These are phyloP conservation scores for Pseudogymnoascus sp. DNA, from an alignment of 2,329 filamentous ascomycete species.

Conservation along the genomic window DNA sequence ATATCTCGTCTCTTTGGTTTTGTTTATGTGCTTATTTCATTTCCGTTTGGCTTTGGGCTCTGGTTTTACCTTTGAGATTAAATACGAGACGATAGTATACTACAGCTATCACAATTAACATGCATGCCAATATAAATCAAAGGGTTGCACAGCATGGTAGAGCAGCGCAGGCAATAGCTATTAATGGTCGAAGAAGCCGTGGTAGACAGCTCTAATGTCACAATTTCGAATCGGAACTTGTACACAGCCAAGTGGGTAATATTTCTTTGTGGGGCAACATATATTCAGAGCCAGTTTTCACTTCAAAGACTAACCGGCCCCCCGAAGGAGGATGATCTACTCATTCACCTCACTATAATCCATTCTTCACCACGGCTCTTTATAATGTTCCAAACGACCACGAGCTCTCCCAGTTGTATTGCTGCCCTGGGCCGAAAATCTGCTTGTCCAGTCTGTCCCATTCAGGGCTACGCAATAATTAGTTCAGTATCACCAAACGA, in stretches of 20 bases:
- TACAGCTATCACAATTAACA: background rate
- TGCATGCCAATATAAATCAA: background rate
- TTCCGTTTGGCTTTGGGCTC: background rate
- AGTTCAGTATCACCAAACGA: background rate
- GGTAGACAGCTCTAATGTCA: too few relatives aligned
- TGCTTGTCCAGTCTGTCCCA: constrained; percentile 35
- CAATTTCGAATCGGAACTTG: too few relatives aligned
- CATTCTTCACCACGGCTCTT: background rate
- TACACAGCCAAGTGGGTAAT: too few relatives aligned
- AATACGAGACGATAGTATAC: background rate
- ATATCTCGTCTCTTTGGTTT: background rate
- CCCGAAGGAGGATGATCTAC: background rate
- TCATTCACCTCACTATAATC: background rate
- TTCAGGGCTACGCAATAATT: constrained; percentile 31
- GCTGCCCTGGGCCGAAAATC: constrained; percentile 23
- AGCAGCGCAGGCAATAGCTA: background rate
- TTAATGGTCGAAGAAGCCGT: too few relatives aligned
- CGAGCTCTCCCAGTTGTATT: background rate
- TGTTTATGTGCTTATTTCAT: background rate
- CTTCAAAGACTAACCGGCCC: too few relatives aligned
- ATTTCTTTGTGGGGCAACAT: background rate
- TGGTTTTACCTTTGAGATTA: background rate
- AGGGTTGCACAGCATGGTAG: too few relatives aligned
- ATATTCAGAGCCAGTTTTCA: background rate
- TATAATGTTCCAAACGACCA: background rate